Percentiles rank a stretch among this genome's conserved stretches.
Conservation (phyloP, 1,284 basidiomycete genomes). For the Rhodotorula mucilaginosa region DNA sequence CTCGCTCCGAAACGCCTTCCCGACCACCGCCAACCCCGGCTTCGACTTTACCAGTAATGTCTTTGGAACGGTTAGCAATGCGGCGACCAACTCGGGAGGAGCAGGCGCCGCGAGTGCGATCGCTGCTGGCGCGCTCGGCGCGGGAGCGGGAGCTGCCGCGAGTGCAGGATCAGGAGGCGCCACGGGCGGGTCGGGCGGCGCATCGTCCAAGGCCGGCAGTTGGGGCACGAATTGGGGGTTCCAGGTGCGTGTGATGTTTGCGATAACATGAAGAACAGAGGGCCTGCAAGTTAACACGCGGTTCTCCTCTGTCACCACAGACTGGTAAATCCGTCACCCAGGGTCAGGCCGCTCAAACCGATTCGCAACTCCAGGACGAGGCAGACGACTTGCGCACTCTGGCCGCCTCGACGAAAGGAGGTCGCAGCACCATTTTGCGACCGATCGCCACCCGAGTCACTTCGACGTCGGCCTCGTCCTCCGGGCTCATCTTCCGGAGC, state of each 20-base stretch:
- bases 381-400: constrained; percentile 27
- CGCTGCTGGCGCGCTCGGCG: constrained; percentile 24
- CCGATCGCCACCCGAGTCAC: background rate
- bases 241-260: constrained; percentile 19
- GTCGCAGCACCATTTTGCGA: constrained; percentile 15
- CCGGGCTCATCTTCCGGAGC: constrained; percentile 3
- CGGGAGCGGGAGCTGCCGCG: constrained; percentile 16
- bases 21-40: constrained; percentile 24
- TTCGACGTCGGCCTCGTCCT: background rate
- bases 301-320: background rate
- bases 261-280: too few relatives aligned
- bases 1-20: constrained; percentile 34
- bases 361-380: constrained; percentile 27
- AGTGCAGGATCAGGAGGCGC: constrained; percentile 18
- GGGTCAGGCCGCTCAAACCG: constrained; percentile 20
- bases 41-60: constrained; percentile 33
- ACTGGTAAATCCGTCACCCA: constrained; percentile 21
- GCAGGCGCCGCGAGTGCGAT: constrained; percentile 5
- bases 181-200: constrained; percentile 27
- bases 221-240: constrained; percentile 30
- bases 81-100: background rate
- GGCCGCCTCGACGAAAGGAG: constrained; percentile 3
- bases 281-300: too few relatives aligned
- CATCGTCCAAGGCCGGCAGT: constrained; percentile 33
- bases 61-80: constrained; percentile 23